phyloP scores from a whole-genome alignment of 257 asterid species.

The Primulina tabacum region DNA sequence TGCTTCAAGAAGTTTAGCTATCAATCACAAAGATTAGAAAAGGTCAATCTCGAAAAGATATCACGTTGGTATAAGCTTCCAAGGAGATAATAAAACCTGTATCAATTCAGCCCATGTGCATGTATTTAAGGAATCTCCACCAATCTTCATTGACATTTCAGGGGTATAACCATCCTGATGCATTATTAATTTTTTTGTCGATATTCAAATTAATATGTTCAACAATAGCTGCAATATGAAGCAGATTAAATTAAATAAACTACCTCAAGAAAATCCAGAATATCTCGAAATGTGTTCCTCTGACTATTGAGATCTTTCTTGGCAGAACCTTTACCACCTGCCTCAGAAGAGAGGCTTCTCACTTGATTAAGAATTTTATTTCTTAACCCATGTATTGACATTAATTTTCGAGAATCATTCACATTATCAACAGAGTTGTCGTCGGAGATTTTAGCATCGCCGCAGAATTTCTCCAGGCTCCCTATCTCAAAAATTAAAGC shows the following conservation, averaged over 20 bases:
- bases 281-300: slow-evolving; percentile 78
- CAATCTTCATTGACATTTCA: slow-evolving; percentile 64
- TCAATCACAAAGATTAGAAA: slow-evolving; percentile 19
- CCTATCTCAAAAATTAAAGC: slow-evolving; percentile 82
- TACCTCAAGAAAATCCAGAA: slow-evolving; percentile 87
- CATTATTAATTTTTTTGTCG: background rate
- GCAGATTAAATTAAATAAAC: background rate
- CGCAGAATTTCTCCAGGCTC: slow-evolving; percentile 71
- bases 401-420: slow-evolving; percentile 46
- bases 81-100: slow-evolving; percentile 46
- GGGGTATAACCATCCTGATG: slow-evolving; percentile 70
- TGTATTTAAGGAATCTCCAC: slow-evolving; percentile 67
- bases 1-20: slow-evolving; percentile 86
- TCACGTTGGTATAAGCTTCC: slow-evolving; percentile 12
- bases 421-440: slow-evolving; percentile 50
- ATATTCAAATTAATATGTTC: slow-evolving; percentile 17
- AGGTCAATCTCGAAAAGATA: background rate
- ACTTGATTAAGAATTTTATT: slow-evolving; percentile 72
- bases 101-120: slow-evolving; percentile 73
- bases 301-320: slow-evolving; percentile 92
- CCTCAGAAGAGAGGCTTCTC: slow-evolving; percentile 69
- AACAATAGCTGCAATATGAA: slow-evolving; percentile 12
- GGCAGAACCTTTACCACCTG: slow-evolving; percentile 88
- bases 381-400: slow-evolving; percentile 66
- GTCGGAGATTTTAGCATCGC: slow-evolving; percentile 48